phyloP scores from a whole-genome alignment of 495 filamentous ascomycete genomes.

The Penicillium diatomitis region DNA sequence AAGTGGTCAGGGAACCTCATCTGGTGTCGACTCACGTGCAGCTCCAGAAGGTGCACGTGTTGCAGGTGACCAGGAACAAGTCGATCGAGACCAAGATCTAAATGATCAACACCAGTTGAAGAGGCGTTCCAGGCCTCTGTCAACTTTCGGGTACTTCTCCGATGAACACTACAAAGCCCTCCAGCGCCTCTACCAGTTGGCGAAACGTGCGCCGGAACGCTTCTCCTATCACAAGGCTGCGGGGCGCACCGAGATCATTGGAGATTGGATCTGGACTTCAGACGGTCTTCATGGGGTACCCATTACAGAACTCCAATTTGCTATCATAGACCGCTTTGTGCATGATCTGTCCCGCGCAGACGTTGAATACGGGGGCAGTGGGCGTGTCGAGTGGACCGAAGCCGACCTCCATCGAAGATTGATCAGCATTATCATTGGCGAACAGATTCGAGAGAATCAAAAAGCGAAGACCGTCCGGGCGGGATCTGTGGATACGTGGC shows the following conservation, averaged over 20 bases:
- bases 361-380: conserved; percentile 30
- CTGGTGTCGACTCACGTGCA: neutral
- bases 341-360: conserved; percentile 31
- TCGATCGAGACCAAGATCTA: neutral
- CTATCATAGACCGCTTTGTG: conserved; percentile 37
- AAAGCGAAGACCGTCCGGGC: conserved; percentile 20
- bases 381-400: conserved; percentile 37
- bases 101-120: conserved; percentile 4
- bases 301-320: conserved; percentile 38
- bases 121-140: conserved; percentile 16
- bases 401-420: conserved; percentile 37
- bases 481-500: conserved; percentile 24
- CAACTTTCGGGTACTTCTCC: conserved; percentile 36
- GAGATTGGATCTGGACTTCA: conserved; percentile 40
- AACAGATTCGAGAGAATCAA: conserved; percentile 34
- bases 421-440: conserved; percentile 41
- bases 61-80: no score
- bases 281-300: conserved; percentile 35
- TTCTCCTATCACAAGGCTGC: conserved; percentile 31
- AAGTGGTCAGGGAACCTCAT: neutral
- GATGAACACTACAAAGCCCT: conserved; percentile 35
- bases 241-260: conserved; percentile 32
- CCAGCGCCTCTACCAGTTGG: conserved; percentile 32
- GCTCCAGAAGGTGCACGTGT: neutral
- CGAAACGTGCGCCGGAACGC: conserved; percentile 29